Conservation (phyloP, 2,329 filamentous ascomycete species). For the Fusarium humuli region DNA sequence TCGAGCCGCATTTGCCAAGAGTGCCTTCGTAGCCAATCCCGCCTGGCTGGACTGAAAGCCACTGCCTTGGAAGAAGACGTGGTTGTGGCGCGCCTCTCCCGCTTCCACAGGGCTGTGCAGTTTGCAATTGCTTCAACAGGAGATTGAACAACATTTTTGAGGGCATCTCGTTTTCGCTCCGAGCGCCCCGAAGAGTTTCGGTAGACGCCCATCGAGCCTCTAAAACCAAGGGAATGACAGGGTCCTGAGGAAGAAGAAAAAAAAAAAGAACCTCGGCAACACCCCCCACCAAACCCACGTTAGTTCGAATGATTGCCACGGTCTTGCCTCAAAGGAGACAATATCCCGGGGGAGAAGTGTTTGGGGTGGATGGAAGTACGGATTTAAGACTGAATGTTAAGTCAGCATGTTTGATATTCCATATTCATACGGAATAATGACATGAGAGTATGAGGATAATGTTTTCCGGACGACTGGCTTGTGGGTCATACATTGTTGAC, state of each 20-base stretch:
- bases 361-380: conserved; percentile 26
- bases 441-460: neutral
- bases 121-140: neutral
- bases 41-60: conserved; percentile 16
- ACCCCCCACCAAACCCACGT: conserved; percentile 3
- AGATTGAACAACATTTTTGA: neutral
- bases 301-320: conserved; percentile 19
- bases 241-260: neutral
- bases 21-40: conserved; percentile 32
- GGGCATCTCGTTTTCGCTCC: conserved; percentile 11
- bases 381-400: conserved; percentile 17
- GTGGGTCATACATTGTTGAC: neutral
- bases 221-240: conserved; percentile 37
- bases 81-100: conserved; percentile 33
- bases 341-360: conserved; percentile 21
- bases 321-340: conserved; percentile 34
- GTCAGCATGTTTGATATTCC: neutral
- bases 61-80: conserved; percentile 25
- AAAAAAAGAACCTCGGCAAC: conserved; percentile 29
- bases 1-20: conserved; percentile 40
- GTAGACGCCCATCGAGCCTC: conserved; percentile 30
- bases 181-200: conserved; percentile 39
- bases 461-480: neutral
- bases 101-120: conserved; percentile 13
- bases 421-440: neutral